Conservation (phyloP, 2,329 filamentous ascomycete species). For the Clarireedia hainanense region DNA sequence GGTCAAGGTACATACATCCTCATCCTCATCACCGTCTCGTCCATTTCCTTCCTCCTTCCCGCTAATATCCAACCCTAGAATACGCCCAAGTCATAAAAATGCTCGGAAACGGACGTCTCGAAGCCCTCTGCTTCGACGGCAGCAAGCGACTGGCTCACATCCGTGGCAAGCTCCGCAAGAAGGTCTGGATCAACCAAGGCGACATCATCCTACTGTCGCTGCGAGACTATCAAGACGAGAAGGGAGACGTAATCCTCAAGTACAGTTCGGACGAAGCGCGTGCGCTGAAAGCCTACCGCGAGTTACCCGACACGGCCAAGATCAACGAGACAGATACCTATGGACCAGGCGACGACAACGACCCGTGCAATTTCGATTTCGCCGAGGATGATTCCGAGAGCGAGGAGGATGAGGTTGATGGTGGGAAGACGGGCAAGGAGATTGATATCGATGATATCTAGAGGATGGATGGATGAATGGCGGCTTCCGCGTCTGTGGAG, state of each 20-base stretch:
- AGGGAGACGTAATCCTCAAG: constrained; percentile 90
- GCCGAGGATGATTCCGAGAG: constrained; percentile 77
- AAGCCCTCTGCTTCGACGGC: constrained; percentile 89
- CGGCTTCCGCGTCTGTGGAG: neutral
- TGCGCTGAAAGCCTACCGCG: constrained; percentile 91
- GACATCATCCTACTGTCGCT: constrained; percentile 86
- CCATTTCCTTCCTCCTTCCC: neutral
- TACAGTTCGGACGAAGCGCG: constrained; percentile 95
- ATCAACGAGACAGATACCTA: constrained; percentile 99
- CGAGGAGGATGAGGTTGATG: constrained; percentile 38
- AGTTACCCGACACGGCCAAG: constrained; percentile 94
- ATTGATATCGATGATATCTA: constrained; percentile 96
- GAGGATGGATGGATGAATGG: neutral
- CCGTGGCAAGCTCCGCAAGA: constrained; percentile 96
- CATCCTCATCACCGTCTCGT: neutral
- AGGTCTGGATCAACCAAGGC: constrained; percentile 99
- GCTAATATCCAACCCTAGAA: constrained; percentile 36
- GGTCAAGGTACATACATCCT: constrained; percentile 58
- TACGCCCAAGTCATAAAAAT: constrained; percentile 90
- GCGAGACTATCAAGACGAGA: constrained; percentile 89
- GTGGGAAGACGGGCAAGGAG: constrained; percentile 57
- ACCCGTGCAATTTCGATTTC: constrained; percentile 90
- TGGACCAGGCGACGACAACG: constrained; percentile 84
- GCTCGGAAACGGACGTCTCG: constrained; percentile 89
- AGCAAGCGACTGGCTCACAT: constrained; percentile 77